phyloP scores from a whole-genome alignment of 2,329 filamentous ascomycete genomes.

The Monilinia fructicola region DNA sequence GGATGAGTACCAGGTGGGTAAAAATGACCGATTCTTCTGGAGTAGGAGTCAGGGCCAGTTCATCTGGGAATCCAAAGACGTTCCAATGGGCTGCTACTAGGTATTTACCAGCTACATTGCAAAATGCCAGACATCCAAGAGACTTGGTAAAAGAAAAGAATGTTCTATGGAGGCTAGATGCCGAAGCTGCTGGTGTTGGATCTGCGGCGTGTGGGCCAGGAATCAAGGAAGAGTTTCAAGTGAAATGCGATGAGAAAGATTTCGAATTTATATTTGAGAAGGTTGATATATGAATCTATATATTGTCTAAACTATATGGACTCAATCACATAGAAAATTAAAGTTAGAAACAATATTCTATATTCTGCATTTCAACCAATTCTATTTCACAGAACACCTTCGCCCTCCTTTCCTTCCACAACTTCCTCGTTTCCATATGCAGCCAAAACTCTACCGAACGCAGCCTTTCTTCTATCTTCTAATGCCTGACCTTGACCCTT shows the following conservation, averaged over 20 bases:
- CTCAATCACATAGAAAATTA: not conserved
- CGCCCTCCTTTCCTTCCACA: not conserved
- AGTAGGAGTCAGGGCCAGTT: conserved; percentile 6
- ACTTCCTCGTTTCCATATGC: not conserved
- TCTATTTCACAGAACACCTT: no score
- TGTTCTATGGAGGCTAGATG: conserved; percentile 45
- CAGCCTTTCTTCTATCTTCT: not conserved
- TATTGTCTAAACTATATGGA: not conserved
- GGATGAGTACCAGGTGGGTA: conserved; percentile 23
- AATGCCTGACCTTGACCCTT: not conserved
- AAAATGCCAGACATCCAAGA: conserved; percentile 60
- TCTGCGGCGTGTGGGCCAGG: conserved; percentile 48
- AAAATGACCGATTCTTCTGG: conserved; percentile 16
- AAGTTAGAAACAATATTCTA: no score
- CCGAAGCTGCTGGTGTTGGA: conserved; percentile 49
- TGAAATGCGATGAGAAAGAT: conserved; percentile 22
- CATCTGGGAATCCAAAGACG: conserved; percentile 36
- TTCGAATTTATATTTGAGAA: conserved; percentile 23
- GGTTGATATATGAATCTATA: conserved; percentile 10
- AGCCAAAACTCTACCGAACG: not conserved
- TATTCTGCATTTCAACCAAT: no score
- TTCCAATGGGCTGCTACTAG: conserved; percentile 46
- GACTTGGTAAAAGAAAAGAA: conserved; percentile 55
- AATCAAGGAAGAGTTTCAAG: conserved; percentile 22
- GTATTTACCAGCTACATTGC: conserved; percentile 54